A percentile compares a stretch with the other conserved stretches of the same genome.
phyloP scores from a whole-genome alignment of 2,329 filamentous ascomycete genomes.

The Aulographum hederae region DNA sequence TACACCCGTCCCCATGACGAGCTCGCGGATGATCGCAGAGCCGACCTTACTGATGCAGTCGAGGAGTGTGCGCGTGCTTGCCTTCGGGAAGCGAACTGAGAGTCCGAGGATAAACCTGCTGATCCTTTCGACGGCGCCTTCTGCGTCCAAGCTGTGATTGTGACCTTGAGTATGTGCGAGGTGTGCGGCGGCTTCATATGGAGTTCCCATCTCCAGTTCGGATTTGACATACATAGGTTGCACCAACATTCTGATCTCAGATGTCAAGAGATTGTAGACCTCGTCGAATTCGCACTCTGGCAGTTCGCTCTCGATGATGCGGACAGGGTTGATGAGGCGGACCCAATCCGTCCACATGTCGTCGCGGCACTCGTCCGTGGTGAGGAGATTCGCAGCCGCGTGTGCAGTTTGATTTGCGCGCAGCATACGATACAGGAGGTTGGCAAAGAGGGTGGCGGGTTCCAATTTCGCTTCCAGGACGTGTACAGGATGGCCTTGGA shows the following conservation, averaged over 20 bases:
- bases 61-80: constrained; percentile 53
- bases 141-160: constrained; percentile 9
- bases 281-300: constrained; percentile 35
- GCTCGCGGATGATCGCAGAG: constrained; percentile 60
- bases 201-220: constrained; percentile 9
- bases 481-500: constrained; percentile 68
- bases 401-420: constrained; percentile 88
- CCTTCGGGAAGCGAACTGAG: constrained; percentile 54
- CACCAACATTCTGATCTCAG: constrained; percentile 51
- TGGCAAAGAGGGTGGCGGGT: constrained; percentile 76
- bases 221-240: constrained; percentile 42
- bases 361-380: constrained; percentile 72
- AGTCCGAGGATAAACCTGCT: constrained; percentile 53
- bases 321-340: constrained; percentile 36
- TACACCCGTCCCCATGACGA: constrained; percentile 59
- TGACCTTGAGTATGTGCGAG: neutral
- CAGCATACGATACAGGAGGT: constrained; percentile 68
- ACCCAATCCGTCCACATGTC: constrained; percentile 95
- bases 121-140: constrained; percentile 64
- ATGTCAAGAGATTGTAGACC: constrained; percentile 34
- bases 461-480: constrained; percentile 75
- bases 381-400: constrained; percentile 81
- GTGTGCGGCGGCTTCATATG: constrained; percentile 1
- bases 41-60: constrained; percentile 60
- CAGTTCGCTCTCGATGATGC: constrained; percentile 36